phyloP scores from a whole-genome alignment of 202 grass and related monocot genomes.

The Zoysia matrella region DNA sequence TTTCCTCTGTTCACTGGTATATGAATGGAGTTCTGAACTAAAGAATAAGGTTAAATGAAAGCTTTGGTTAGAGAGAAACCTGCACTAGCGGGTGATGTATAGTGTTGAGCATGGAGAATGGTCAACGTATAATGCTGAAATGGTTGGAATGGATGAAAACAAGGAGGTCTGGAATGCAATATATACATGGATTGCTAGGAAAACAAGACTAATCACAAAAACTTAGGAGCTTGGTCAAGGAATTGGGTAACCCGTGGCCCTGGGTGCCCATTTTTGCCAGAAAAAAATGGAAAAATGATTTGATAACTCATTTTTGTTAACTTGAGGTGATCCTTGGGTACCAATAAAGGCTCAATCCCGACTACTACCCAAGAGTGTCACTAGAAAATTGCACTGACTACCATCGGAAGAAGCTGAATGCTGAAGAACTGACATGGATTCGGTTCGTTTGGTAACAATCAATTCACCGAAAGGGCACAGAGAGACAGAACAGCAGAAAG shows the following conservation, averaged over 20 bases:
- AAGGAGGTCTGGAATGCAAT: background rate
- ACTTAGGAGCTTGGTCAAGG: background rate
- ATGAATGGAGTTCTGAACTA: constrained; percentile 15
- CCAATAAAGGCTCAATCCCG: background rate
- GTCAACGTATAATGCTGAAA: constrained; percentile 24
- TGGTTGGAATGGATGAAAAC: background rate
- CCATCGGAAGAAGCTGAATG: constrained; percentile 3
- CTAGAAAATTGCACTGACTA: background rate
- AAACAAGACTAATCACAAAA: background rate
- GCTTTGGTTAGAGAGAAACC: constrained; percentile 2
- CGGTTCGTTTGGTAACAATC: background rate
- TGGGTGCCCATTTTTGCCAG: too few species aligned
- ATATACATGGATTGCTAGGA: background rate
- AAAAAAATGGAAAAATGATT: background rate
- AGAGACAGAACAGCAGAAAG: background rate
- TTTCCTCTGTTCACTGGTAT: constrained; percentile 8
- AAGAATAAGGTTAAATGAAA: constrained; percentile 4
- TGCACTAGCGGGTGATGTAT: background rate
- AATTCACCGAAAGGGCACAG: background rate
- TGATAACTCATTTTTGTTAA: background rate
- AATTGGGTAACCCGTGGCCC: background rate
- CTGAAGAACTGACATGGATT: background rate
- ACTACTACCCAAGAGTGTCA: background rate
- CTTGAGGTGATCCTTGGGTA: background rate
- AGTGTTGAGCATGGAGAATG: background rate